Conservation (phyloP, 306 rosid genomes). For the Medicago arabica region DNA sequence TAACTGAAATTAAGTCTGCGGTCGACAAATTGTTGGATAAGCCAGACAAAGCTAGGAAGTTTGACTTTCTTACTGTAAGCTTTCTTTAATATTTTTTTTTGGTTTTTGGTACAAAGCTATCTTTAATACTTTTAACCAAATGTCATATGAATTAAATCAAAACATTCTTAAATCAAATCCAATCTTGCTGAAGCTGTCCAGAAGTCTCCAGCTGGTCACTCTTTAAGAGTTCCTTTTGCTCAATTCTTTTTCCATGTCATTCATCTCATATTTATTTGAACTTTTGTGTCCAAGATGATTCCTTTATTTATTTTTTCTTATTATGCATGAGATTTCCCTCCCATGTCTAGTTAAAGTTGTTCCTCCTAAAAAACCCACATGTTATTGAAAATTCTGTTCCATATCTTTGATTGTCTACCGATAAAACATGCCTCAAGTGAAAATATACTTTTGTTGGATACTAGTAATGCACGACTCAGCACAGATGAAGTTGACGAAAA, state of each 20-base stretch:
- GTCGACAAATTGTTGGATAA: conserved; percentile 57
- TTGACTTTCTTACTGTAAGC: conserved; percentile 69
- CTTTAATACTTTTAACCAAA: conserved; percentile 31
- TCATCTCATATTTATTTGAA: conserved; percentile 23
- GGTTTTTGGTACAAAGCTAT: conserved; percentile 22
- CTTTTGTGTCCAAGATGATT: conserved; percentile 17
- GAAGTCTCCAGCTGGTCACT: conserved; percentile 3
- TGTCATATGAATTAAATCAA: conserved; percentile 17
- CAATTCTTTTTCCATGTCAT: conserved; percentile 11
- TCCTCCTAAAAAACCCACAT: conserved; percentile 5
- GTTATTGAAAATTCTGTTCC: background rate
- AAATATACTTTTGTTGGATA: conserved; percentile 23
- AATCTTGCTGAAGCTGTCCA: conserved; percentile 7
- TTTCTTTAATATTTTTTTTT: background rate
- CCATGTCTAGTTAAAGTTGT: conserved; percentile 19
- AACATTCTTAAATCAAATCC: conserved; percentile 27
- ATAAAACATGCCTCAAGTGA: background rate
- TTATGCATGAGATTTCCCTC: conserved; percentile 19
- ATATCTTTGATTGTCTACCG: conserved; percentile 1
- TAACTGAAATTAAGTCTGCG: conserved; percentile 44
- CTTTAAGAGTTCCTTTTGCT: conserved; percentile 29
- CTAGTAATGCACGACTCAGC: conserved; percentile 12
- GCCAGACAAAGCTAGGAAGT: conserved; percentile 62
- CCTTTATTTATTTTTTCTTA: background rate
- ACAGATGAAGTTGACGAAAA: conserved; percentile 28